Evolutionary conservation across 2,329 filamentous ascomycete genomes (phyloP).

Genomic region (Fusarium pilosicola): DNA sequence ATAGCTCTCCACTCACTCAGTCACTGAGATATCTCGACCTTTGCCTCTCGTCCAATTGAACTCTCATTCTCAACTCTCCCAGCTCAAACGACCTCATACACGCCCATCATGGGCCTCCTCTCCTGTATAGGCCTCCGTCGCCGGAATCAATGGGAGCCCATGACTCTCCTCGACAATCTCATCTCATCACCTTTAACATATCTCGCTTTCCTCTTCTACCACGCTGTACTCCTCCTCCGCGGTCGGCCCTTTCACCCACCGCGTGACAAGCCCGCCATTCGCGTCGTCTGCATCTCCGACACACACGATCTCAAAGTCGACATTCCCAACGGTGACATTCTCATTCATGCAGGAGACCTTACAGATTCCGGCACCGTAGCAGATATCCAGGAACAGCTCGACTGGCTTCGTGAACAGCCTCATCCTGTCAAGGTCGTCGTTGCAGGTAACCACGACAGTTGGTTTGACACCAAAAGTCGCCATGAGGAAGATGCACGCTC

Average conservation of each 20-base stretch:
- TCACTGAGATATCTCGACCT: background rate
- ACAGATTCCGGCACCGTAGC: conserved; percentile 75
- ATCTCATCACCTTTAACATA: conserved; percentile 75
- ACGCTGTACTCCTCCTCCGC: conserved; percentile 72
- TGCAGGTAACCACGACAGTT: conserved; percentile 89
- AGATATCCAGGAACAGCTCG: conserved; percentile 83
- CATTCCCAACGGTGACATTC: conserved; percentile 81
- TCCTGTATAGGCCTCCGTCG: conserved; percentile 59
- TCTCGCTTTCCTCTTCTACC: conserved; percentile 70
- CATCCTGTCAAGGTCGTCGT: conserved; percentile 85
- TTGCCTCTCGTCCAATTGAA: background rate
- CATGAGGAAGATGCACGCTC: conserved; percentile 64
- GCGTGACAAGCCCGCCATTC: conserved; percentile 66
- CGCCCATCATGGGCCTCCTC: conserved; percentile 56
- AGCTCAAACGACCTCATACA: background rate
- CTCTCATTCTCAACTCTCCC: background rate
- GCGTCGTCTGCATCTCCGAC: conserved; percentile 89
- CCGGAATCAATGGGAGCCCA: conserved; percentile 58
- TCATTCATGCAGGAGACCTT: conserved; percentile 91
- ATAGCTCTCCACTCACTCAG: background rate
- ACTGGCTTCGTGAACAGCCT: conserved; percentile 81
- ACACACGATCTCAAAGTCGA: conserved; percentile 75
- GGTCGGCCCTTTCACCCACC: conserved; percentile 70
- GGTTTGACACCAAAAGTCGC: conserved; percentile 76
- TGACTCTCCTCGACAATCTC: conserved; percentile 69